Base-by-base conservation (phyloP, 1,284 basidiomycete genomes). In the Puccinia brachypodii region DNA sequence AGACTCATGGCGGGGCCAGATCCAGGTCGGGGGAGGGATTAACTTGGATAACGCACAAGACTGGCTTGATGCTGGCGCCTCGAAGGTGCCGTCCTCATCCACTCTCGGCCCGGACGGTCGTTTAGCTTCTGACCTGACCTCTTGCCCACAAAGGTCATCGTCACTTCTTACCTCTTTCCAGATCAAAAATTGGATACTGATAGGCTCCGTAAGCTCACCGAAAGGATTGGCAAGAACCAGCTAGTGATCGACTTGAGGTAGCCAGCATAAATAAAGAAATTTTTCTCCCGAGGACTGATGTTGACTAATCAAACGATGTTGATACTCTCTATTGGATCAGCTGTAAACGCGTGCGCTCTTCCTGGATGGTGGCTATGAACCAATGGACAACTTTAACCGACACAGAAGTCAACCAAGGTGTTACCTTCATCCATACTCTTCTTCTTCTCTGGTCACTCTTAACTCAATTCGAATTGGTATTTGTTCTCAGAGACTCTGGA, bases 351-450 rank as follows among this genome's bases (percentile, higher is more conserved):
- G 88, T 91, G 85, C 92, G 89, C 16, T 88, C 91, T 50, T 91
- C 89, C 83, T 99, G 97, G 97, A 89, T 95, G 50, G 93, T 99
- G 8, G 96, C 97, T 0, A 98, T 97, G 95, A 98, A 99, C 88
- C 94, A 95, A 85, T 99, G 97, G 97, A 96, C 98, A 87, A 92
- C 93, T 81, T 90, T 98, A 77, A 98, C 97, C 0, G 94, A 98
- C 85, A 94, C 95, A 92, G 92, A 93, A 85, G 93, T 99, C 25
- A 92, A 90, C 82, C 88, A 92, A 90, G 93, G 94, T 92, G 80
- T 53, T 16, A 9, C 76, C n/a, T 42, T 7, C 14, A 16, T 11
- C 47, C 11, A 50, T 33, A 50, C 47, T 64, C 19, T 68, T 68
- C 28, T 19, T 9, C 11, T 47, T 58, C n/a, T 13, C 60, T 68